Evolutionary conservation across 2,329 filamentous ascomycete species (phyloP), one percentile per base, ranked within the genome.

Genomic region (Alternaria angustiovoidea): DNA sequence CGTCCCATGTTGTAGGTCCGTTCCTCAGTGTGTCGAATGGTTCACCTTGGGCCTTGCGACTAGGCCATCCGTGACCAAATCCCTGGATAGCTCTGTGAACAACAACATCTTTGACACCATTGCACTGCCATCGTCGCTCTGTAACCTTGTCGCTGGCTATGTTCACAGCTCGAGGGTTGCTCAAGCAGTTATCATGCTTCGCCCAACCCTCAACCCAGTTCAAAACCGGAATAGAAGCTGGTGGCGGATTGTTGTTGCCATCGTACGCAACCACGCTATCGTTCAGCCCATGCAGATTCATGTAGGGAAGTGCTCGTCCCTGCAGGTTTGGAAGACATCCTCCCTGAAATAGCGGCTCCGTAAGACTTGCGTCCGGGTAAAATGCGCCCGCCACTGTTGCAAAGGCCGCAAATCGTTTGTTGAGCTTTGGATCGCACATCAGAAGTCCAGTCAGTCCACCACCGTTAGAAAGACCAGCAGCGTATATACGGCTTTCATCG

Each of bases 401-500:
- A 60, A 85, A 84, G 1, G 82, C 83, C 4, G 83, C 82, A 56
- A 85, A 81, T 1, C 68, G 64, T 22, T 46, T 62, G 22, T 79
- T 80, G 4, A 79, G 68, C 6, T 71, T 69, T 5, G 79, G 71
- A 26, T 80, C 72, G 67, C 83, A 86, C 18, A 84, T 82, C 1
- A 78, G 69, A 16, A 81, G 80, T 3, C 81, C 81, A 28, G 83
- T 78, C 30, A 83, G 80, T 7, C 81, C 85, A 5, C 83, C 86
- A 5, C 84, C 85, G 42, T 87, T 86, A 68, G 79, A 86, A 59
- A 87, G 82, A 54, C 82, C 83, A 0, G 79, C 78, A 8, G 78
- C 78, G 58, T 83, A 85, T 36, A 85, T 70, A 30, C 78, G 77
- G 8, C 58, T 58, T 8, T 71, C 61, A 63, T 85, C 80, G 53